Evolutionary conservation across 805 yeast genomes (phyloP).

Genomic region (Wickerhamomyces bisporus): DNA sequence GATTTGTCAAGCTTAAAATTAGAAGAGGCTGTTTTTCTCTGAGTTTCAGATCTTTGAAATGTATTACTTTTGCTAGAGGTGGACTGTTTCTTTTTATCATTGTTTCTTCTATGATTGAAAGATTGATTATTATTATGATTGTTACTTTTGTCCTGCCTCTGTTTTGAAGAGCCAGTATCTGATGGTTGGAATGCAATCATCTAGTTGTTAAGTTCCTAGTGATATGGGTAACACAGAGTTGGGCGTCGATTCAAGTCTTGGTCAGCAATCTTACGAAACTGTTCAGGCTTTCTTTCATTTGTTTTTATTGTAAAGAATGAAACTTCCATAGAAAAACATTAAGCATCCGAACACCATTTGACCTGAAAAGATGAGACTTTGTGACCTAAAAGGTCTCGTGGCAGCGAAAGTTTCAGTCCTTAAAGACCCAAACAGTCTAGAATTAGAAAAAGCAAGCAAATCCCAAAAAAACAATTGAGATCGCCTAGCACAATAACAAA

Average conservation of each 20-base stretch:
- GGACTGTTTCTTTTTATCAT: not conserved
- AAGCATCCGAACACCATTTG: too few relatives aligned
- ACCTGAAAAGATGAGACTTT: too few relatives aligned
- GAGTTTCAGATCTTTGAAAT: constrained; percentile 14
- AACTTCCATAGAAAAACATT: too few relatives aligned
- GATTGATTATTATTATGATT: not conserved
- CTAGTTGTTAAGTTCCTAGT: not conserved
- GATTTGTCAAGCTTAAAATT: not conserved
- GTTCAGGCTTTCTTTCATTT: too few relatives aligned
- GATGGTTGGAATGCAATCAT: constrained; percentile 12
- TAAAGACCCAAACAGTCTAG: not conserved
- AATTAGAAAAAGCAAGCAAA: not conserved
- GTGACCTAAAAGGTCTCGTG: too few relatives aligned
- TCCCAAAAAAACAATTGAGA: too few relatives aligned
- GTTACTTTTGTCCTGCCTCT: not conserved
- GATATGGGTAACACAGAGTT: not conserved
- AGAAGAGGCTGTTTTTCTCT: constrained; percentile 2
- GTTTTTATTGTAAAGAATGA: too few relatives aligned
- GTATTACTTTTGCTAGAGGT: constrained; percentile 15
- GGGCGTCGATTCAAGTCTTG: too few relatives aligned
- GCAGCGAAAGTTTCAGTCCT: too few relatives aligned
- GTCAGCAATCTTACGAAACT: too few relatives aligned
- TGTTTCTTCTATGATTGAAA: not conserved
- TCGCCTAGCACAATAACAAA: too few relatives aligned
- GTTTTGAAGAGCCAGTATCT: not conserved